These are phyloP conservation scores for Naegleria gruberi DNA, from an alignment of 208 protist species.

Conservation along the genomic window DNA sequence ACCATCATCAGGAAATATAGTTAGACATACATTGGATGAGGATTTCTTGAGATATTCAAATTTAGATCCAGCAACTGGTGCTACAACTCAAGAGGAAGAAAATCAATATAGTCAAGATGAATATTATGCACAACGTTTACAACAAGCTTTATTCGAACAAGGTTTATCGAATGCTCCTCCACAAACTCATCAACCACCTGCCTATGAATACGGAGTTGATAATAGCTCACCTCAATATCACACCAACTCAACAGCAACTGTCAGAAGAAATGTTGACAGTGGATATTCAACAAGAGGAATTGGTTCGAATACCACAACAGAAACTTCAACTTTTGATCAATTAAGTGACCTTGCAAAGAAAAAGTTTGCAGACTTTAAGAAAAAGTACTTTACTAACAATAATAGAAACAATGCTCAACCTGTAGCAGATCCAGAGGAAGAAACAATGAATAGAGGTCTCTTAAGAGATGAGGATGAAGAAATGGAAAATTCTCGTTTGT, in stretches of 20 bases:
- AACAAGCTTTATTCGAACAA: not conserved
- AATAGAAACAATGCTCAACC: not conserved
- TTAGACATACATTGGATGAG: not conserved
- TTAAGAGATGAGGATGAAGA: not conserved
- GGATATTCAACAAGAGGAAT: not conserved
- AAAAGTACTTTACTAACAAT: not conserved
- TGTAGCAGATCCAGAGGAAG: not conserved
- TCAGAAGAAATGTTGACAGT: not conserved
- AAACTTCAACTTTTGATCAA: not conserved
- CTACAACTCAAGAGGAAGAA: not conserved
- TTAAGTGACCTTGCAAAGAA: not conserved
- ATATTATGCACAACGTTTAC: not conserved
- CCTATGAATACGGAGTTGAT: too few relatives aligned
- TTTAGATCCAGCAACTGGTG: not conserved
- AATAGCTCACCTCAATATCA: not conserved
- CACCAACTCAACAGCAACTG: not conserved
- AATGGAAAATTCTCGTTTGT: not conserved
- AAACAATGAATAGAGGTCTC: not conserved
- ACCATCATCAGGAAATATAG: not conserved
- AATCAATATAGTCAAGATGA: not conserved
- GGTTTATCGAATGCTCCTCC: not conserved
- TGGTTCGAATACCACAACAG: not conserved
- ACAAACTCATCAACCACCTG: not conserved
- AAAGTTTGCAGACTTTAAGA: not conserved
- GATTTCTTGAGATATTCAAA: not conserved